phyloP scores from a whole-genome alignment of 1,284 basidiomycete genomes.

The Wallemia mellicola region DNA sequence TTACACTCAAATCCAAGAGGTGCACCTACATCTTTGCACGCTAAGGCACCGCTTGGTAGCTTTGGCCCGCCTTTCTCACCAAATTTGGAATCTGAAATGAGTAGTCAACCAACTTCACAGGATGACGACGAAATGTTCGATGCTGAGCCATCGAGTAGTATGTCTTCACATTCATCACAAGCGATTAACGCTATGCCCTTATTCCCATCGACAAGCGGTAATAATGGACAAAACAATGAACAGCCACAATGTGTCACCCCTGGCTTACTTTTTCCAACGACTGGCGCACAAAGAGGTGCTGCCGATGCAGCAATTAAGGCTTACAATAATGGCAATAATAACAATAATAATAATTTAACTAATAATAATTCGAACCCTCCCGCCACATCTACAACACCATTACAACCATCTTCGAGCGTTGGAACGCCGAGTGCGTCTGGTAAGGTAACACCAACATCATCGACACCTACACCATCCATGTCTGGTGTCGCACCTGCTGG shows the following conservation, averaged over 20 bases:
- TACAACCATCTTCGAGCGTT: conserved; percentile 10
- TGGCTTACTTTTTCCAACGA: neutral
- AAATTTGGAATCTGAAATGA: neutral
- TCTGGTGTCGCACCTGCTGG: neutral
- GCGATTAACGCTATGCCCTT: neutral
- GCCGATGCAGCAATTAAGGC: neutral
- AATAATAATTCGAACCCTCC: too few relatives aligned
- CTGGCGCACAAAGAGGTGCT: neutral
- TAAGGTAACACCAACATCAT: conserved; percentile 3
- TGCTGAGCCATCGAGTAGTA: neutral
- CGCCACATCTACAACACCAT: conserved; percentile 5
- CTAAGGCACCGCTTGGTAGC: neutral
- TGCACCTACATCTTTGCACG: neutral
- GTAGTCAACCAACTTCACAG: neutral
- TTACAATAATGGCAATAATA: neutral
- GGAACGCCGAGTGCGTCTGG: conserved; percentile 8
- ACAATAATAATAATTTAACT: neutral
- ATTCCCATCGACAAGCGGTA: neutral
- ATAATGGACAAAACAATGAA: neutral
- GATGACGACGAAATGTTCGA: neutral
- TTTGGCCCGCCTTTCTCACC: neutral
- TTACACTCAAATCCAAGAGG: neutral
- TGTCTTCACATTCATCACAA: neutral
- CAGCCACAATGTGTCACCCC: neutral
- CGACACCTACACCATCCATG: conserved; percentile 4